Evolutionary conservation across 2,329 filamentous ascomycete species (phyloP).

Genomic region (Xylaria sp.): DNA sequence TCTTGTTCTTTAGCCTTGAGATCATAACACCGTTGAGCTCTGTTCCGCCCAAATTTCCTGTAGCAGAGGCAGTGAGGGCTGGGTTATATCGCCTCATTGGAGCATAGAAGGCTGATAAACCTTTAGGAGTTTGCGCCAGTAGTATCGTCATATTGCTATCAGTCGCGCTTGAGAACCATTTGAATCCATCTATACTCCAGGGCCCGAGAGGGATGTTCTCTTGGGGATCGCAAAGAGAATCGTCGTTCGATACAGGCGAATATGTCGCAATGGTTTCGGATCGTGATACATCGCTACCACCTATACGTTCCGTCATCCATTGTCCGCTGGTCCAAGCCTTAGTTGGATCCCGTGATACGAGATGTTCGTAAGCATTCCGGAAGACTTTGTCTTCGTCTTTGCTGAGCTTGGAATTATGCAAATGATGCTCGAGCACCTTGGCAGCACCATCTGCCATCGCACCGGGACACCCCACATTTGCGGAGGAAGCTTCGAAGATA

Average conservation of each 20-base stretch:
- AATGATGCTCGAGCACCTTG: constrained; percentile 48
- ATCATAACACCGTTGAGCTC: constrained; percentile 68
- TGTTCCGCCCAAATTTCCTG: constrained; percentile 36
- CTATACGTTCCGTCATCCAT: constrained; percentile 71
- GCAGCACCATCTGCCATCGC: constrained; percentile 65
- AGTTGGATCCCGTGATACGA: constrained; percentile 57
- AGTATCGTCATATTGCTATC: constrained; percentile 68
- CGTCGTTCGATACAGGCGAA: constrained; percentile 29
- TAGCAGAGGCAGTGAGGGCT: constrained; percentile 25
- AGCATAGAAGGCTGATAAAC: constrained; percentile 65
- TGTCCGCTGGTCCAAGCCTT: constrained; percentile 69
- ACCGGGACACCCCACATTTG: constrained; percentile 62
- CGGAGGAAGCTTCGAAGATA: constrained; percentile 41
- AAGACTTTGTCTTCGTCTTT: constrained; percentile 48
- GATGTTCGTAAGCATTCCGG: constrained; percentile 54
- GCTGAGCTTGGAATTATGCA: constrained; percentile 40
- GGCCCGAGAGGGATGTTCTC: constrained; percentile 42
- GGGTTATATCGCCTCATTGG: constrained; percentile 55
- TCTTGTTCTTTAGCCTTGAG: constrained; percentile 69
- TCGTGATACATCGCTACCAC: constrained; percentile 67
- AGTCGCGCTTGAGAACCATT: constrained; percentile 72
- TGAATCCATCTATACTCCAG: constrained; percentile 68
- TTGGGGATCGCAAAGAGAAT: constrained; percentile 31
- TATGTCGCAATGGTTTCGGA: constrained; percentile 64
- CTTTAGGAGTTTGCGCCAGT: constrained; percentile 62